A percentile compares a stretch with the other conserved stretches of the same genome.
These are phyloP conservation scores for Extremus antarcticus DNA, from an alignment of 495 filamentous ascomycete species.

Conservation along the genomic window DNA sequence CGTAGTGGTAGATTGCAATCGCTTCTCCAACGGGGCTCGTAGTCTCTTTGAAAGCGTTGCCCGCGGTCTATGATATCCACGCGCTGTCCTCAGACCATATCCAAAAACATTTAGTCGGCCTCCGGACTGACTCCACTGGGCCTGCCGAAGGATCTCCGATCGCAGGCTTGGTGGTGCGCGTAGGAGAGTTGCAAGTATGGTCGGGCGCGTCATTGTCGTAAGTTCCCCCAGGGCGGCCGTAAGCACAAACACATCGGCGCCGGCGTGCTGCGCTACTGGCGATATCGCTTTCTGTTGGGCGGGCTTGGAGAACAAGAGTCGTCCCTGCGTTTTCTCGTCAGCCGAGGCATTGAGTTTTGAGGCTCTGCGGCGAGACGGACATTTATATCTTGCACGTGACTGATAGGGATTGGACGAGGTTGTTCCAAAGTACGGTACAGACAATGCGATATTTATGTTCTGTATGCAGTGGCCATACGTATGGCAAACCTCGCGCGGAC, in stretches of 20 bases:
- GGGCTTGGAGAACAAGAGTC: too few species aligned
- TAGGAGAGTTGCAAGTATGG: neutral
- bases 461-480: too few species aligned
- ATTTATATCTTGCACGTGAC: too few species aligned
- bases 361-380: neutral
- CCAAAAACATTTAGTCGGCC: neutral
- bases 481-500: too few species aligned
- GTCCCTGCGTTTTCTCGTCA: neutral
- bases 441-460: too few species aligned
- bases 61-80: neutral
- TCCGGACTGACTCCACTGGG: neutral
- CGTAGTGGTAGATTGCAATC: constrained; percentile 2
- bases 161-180: constrained; percentile 9
- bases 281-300: neutral
- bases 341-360: neutral
- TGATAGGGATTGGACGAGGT: too few species aligned
- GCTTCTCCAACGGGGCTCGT: neutral
- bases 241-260: neutral
- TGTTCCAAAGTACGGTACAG: too few species aligned
- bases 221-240: neutral
- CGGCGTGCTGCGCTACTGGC: neutral
- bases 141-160: constrained; percentile 15
- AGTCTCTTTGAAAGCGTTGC: neutral
- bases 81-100: neutral
- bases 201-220: neutral